These are phyloP conservation scores for Penicillium sp. DNA, from an alignment of 2,329 filamentous ascomycete genomes.

Conservation along the genomic window DNA sequence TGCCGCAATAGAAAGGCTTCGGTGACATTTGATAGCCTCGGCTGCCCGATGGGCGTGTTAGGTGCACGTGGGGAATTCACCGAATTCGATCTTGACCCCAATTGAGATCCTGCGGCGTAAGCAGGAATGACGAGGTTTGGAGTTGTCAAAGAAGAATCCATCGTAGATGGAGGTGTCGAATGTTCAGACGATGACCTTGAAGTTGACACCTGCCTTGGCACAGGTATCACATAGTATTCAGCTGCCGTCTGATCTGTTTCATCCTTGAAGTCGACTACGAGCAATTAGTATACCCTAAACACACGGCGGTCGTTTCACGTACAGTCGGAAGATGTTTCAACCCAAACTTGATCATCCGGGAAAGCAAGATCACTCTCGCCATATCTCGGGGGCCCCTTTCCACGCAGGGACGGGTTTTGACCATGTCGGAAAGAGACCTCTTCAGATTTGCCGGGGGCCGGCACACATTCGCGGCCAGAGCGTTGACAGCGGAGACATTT, in stretches of 20 bases:
- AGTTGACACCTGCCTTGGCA: slow-evolving; percentile 17
- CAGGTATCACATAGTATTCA: slow-evolving; percentile 34
- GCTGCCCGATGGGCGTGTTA: slow-evolving; percentile 22
- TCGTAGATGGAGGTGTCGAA: slow-evolving; percentile 27
- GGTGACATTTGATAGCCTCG: slow-evolving; percentile 30
- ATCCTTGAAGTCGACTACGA: slow-evolving; percentile 37
- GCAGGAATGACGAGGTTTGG: slow-evolving; percentile 13
- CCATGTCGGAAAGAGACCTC: slow-evolving; percentile 40
- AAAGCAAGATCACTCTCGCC: slow-evolving; percentile 38
- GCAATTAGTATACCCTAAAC: slow-evolving; percentile 2
- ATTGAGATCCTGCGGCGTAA: slow-evolving; percentile 11
- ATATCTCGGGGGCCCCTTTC: slow-evolving; percentile 37
- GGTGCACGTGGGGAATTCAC: slow-evolving; percentile 21
- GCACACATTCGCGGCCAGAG: slow-evolving; percentile 38
- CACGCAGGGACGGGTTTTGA: slow-evolving; percentile 38
- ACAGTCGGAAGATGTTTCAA: slow-evolving; percentile 32
- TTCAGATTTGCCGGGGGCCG: slow-evolving; percentile 35
- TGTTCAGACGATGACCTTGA: slow-evolving; percentile 28
- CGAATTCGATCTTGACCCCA: slow-evolving; percentile 17
- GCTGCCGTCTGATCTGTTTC: slow-evolving; percentile 38
- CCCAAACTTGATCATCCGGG: slow-evolving; percentile 36
- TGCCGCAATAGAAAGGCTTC: slow-evolving; percentile 38
- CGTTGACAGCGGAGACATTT: slow-evolving; percentile 39
- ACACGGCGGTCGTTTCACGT: slow-evolving; percentile 9
- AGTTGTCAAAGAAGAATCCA: slow-evolving; percentile 23